Conservation (phyloP, 2,329 filamentous ascomycete species). For the Sporothrix schenckii region DNA sequence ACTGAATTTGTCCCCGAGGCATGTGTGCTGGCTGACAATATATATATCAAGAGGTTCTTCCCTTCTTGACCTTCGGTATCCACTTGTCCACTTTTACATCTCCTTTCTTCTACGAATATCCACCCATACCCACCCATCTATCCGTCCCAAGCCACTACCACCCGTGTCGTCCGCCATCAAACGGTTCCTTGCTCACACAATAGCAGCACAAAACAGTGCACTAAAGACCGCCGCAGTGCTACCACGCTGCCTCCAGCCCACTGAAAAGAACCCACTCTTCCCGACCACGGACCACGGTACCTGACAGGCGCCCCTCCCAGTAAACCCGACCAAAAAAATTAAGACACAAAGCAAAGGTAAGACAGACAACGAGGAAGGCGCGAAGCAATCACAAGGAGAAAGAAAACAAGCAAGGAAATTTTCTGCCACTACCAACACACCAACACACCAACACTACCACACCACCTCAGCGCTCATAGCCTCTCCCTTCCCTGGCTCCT, state of each 20-base stretch:
- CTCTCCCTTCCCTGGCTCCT: not conserved
- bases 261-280: constrained; percentile 35
- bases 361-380: not conserved
- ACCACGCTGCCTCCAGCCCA: constrained; percentile 32
- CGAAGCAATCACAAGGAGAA: constrained; percentile 8
- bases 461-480: not conserved
- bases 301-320: constrained; percentile 35
- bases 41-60: constrained; percentile 33
- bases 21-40: constrained; percentile 21
- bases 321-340: constrained; percentile 23
- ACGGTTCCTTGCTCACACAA: constrained; percentile 30
- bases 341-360: constrained; percentile 8
- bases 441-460: not conserved
- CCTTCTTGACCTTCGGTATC: constrained; percentile 32
- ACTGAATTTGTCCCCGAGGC: not conserved
- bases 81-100: constrained; percentile 35
- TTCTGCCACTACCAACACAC: constrained; percentile 1
- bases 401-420: not conserved
- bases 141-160: constrained; percentile 33
- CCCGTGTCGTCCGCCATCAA: constrained; percentile 27
- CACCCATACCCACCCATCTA: constrained; percentile 29
- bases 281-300: constrained; percentile 36
- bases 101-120: constrained; percentile 27
- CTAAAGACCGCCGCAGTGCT: constrained; percentile 32
- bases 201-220: constrained; percentile 12